Conservation (phyloP, 2,329 filamentous ascomycete genomes). For the Aspergillus aculeatus region DNA sequence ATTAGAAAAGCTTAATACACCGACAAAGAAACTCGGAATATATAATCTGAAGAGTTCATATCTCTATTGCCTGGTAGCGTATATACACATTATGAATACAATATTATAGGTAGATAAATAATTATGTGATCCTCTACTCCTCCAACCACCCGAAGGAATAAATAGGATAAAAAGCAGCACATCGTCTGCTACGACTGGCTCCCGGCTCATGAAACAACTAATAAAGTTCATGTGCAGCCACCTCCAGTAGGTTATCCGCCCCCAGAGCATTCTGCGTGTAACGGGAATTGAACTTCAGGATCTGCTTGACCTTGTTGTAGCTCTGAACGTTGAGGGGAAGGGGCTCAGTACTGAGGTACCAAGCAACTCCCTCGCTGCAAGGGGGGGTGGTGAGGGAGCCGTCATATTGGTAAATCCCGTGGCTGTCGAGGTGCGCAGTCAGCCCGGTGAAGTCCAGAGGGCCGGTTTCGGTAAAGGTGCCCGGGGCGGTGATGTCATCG, state of each 20-base stretch:
- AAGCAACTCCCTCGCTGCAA: slow-evolving; percentile 55
- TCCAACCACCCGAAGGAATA: no score
- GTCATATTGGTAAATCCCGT: slow-evolving; percentile 51
- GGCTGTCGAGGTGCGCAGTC: slow-evolving; percentile 36
- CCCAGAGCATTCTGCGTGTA: slow-evolving; percentile 54
- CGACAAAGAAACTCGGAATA: no score
- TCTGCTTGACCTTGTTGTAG: slow-evolving; percentile 52
- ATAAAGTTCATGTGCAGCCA: not conserved
- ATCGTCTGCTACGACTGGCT: no score
- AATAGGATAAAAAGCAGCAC: no score
- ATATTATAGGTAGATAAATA: no score
- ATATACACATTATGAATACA: no score
- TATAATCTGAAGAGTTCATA: no score
- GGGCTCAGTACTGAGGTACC: slow-evolving; percentile 46
- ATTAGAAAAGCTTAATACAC: no score
- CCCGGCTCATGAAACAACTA: no score
- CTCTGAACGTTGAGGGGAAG: slow-evolving; percentile 50
- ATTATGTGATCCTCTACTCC: no score
- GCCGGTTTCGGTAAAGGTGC: slow-evolving; percentile 37
- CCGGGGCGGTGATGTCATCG: slow-evolving; percentile 41
- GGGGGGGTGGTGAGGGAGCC: slow-evolving; percentile 64
- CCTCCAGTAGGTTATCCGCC: slow-evolving; percentile 44
- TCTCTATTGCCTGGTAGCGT: no score
- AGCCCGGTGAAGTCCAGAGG: slow-evolving; percentile 48
- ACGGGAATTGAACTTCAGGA: slow-evolving; percentile 58